phyloP scores from a whole-genome alignment of 2,329 filamentous ascomycete genomes.

The Scedosporium boydii region DNA sequence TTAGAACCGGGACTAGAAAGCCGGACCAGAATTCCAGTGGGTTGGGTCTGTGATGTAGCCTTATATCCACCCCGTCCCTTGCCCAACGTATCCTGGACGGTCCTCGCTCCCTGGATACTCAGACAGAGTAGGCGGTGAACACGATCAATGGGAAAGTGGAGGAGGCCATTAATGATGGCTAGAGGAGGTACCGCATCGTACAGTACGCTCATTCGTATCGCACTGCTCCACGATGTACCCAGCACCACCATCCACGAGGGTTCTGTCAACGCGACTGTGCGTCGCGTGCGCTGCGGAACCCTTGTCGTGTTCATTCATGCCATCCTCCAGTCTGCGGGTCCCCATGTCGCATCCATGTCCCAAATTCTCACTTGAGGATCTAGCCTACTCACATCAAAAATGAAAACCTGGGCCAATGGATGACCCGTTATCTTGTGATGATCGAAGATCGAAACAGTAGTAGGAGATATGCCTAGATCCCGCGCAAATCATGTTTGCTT shows the following conservation, averaged over 20 bases:
- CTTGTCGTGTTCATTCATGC: not conserved
- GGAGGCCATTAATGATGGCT: not conserved
- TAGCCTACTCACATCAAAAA: not conserved
- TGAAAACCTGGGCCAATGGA: not conserved
- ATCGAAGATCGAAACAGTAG: conserved; percentile 1
- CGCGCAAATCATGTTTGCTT: conserved; percentile 1
- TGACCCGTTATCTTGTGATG: not conserved
- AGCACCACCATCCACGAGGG: not conserved
- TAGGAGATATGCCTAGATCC: not conserved
- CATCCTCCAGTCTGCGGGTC: not conserved
- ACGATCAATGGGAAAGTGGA: not conserved
- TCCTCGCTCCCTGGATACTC: not conserved
- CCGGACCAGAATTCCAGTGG: conserved; percentile 27
- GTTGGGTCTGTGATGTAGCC: conserved; percentile 10
- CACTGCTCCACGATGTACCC: not conserved
- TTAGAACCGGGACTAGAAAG: conserved; percentile 36
- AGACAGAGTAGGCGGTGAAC: not conserved
- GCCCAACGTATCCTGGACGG: not conserved
- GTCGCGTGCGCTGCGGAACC: not conserved
- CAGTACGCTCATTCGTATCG: not conserved
- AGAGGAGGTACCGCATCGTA: not conserved
- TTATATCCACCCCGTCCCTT: not conserved
- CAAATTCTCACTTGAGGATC: not conserved
- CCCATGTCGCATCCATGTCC: not conserved
- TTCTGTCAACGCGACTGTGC: not conserved